phyloP scores from a whole-genome alignment of 495 filamentous ascomycete genomes.

The Podospora tetraspora region DNA sequence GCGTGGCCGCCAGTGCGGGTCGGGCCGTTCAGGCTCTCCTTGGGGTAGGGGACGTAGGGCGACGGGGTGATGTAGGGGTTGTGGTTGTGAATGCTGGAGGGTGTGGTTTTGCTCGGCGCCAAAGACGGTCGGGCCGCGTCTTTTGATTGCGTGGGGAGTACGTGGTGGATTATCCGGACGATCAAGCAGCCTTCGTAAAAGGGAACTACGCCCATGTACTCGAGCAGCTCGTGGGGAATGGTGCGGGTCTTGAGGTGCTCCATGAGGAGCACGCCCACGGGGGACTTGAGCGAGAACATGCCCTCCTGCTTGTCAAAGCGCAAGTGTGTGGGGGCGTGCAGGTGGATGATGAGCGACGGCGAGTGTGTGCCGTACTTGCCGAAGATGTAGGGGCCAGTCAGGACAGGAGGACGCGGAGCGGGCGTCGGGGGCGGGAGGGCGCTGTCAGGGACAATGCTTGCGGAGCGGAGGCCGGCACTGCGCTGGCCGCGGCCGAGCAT shows the following conservation, averaged over 20 bases:
- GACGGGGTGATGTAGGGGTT: conserved; percentile 85
- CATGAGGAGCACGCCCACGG: conserved; percentile 71
- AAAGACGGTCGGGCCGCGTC: conserved; percentile 52
- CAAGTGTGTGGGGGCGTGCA: conserved; percentile 72
- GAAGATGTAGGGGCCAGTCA: conserved; percentile 70
- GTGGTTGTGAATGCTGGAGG: conserved; percentile 87
- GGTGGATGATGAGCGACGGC: conserved; percentile 80
- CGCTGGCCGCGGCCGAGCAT: conserved; percentile 37
- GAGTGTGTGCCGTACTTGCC: conserved; percentile 69
- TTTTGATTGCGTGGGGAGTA: conserved; percentile 54
- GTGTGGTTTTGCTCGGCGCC: conserved; percentile 54
- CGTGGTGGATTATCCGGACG: conserved; percentile 83
- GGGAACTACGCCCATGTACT: conserved; percentile 59
- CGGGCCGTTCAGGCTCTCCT: conserved; percentile 41
- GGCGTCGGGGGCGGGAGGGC: conserved; percentile 23
- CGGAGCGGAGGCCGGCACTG: conserved; percentile 40
- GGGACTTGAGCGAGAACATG: conserved; percentile 81
- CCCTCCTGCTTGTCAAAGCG: conserved; percentile 94
- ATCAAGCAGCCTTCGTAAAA: conserved; percentile 97
- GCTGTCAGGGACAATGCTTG: conserved; percentile 39
- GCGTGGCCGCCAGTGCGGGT: conserved; percentile 22
- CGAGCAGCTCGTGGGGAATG: conserved; percentile 50
- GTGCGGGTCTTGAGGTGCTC: conserved; percentile 56
- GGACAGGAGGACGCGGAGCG: conserved; percentile 50
- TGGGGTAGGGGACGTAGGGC: conserved; percentile 73